Conservation (phyloP, 768 basidiomycete genomes). For the Leccinellum albellum region DNA sequence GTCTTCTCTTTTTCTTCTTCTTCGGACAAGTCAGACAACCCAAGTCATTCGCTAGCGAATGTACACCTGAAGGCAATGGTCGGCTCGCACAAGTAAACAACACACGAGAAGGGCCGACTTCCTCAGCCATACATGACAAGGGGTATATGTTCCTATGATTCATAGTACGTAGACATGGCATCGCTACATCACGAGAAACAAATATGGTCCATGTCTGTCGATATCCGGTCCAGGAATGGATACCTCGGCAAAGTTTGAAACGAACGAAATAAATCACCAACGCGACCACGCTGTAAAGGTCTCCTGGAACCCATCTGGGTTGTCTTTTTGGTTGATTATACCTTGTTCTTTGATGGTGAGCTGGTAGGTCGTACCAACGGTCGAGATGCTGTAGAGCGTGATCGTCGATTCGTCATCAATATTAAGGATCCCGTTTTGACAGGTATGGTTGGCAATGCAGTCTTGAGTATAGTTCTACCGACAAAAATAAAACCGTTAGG, state of each 20-base stretch:
- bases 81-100: background rate
- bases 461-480: slow-evolving; percentile 37
- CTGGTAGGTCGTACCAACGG: slow-evolving; percentile 42
- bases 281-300: slow-evolving; percentile 37
- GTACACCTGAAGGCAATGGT: slow-evolving; percentile 1
- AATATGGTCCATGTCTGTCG: background rate
- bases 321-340: slow-evolving; percentile 35
- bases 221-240: background rate
- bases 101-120: background rate
- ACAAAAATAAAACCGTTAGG: background rate
- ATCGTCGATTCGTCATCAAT: slow-evolving; percentile 41
- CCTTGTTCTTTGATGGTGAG: slow-evolving; percentile 35
- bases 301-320: slow-evolving; percentile 44
- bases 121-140: background rate
- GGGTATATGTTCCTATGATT: background rate
- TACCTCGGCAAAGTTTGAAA: background rate
- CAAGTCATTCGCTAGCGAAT: slow-evolving; percentile 4
- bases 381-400: slow-evolving; percentile 45
- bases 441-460: slow-evolving; percentile 37
- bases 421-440: slow-evolving; percentile 42
- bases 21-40: slow-evolving; percentile 14
- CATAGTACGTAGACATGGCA: background rate
- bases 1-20: slow-evolving; percentile 5
- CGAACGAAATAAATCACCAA: slow-evolving; percentile 11
- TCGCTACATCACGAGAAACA: background rate